Evolutionary conservation across 441 rosid species (phyloP).

Genomic region (Croton laevigatus): DNA sequence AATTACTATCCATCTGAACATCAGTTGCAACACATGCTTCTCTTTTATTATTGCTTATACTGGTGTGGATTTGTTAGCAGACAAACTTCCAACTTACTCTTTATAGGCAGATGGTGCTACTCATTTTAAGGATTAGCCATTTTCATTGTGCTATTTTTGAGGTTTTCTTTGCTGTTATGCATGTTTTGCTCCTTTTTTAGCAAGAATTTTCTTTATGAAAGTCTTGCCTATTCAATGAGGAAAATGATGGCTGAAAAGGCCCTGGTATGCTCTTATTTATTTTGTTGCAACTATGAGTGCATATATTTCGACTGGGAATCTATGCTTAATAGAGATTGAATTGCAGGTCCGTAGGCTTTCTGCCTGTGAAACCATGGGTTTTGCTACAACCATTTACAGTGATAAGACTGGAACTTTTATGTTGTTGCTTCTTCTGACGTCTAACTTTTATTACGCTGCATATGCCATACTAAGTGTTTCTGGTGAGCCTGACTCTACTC

Average conservation of each 20-base stretch:
- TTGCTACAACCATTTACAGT: constrained; percentile 90
- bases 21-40: background rate
- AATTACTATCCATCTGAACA: background rate
- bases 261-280: constrained; percentile 53
- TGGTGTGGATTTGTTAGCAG: constrained; percentile 2
- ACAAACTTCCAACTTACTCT: background rate
- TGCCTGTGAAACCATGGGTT: no score
- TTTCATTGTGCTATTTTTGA: constrained; percentile 1
- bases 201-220: constrained; percentile 24
- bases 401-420: constrained; percentile 99
- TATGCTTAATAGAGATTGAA: constrained; percentile 21
- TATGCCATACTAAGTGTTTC: no score
- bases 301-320: background rate
- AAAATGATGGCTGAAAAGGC: constrained; percentile 99
- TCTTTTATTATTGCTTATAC: background rate
- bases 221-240: constrained; percentile 98
- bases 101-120: background rate
- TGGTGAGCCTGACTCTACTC: no score
- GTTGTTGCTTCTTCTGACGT: no score
- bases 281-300: background rate
- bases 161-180: constrained; percentile 1
- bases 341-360: constrained; percentile 33
- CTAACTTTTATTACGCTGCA: no score
- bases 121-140: background rate
- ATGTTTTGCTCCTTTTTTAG: no score